phyloP scores from a whole-genome alignment of 768 basidiomycete genomes.

The Leccinellum rugosiceps region DNA sequence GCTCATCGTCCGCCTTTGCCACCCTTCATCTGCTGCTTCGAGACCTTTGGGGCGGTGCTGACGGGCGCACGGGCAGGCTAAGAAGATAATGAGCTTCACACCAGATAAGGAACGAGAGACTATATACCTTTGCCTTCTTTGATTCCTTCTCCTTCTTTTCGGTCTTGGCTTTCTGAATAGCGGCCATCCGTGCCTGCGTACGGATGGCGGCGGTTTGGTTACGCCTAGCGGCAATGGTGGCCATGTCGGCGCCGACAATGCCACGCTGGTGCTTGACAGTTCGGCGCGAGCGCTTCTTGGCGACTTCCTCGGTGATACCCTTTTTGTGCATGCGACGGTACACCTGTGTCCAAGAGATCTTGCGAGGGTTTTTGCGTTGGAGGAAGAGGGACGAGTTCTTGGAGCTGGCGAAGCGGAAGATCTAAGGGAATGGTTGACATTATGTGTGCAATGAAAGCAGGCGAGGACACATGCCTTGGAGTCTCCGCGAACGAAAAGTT shows the following conservation, averaged over 20 bases:
- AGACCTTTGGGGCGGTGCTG: slow-evolving; percentile 74
- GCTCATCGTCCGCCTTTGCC: slow-evolving; percentile 71
- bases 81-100: not conserved
- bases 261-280: slow-evolving; percentile 98
- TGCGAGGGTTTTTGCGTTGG: slow-evolving; percentile 99
- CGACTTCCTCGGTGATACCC: slow-evolving; percentile 98
- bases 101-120: not conserved
- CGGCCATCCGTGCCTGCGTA: slow-evolving; percentile 73
- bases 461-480: slow-evolving; percentile 67
- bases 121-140: slow-evolving; percentile 76
- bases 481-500: slow-evolving; percentile 93
- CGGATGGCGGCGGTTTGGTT: slow-evolving; percentile 89
- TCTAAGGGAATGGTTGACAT: slow-evolving; percentile 40
- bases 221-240: slow-evolving; percentile 85
- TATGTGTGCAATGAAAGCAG: not conserved
- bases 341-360: slow-evolving; percentile 95
- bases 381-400: slow-evolving; percentile 97
- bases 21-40: slow-evolving; percentile 97
- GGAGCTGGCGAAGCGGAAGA: slow-evolving; percentile 92
- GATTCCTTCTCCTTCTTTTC: slow-evolving; percentile 97
- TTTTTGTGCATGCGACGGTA: slow-evolving; percentile 99
- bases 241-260: slow-evolving; percentile 94
- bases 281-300: slow-evolving; percentile 96
- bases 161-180: slow-evolving; percentile 91
- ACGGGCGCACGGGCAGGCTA: slow-evolving; percentile 56